Evolutionary conservation across 2,329 filamentous ascomycete species (phyloP), one percentile per base, ranked within the genome.

Genomic region (Diplodia seriata): DNA sequence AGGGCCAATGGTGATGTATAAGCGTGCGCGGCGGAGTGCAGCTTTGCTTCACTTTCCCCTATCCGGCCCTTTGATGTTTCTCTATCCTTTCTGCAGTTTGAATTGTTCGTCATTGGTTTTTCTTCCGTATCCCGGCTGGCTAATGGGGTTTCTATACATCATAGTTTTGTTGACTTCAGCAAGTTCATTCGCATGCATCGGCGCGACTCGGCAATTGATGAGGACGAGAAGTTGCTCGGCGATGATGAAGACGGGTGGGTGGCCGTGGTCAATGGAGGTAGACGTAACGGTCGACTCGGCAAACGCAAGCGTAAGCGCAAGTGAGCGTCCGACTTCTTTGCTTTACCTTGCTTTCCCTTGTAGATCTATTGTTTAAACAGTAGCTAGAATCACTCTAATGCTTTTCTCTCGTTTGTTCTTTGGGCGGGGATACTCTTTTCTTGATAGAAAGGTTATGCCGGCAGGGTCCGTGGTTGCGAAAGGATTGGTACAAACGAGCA

Each of bases 1-100:
- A 18, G 36, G 59, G 59, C 36, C 59, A 20, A 36, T 63, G 59
- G 59, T 63, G 29, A 63, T 15, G 26, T 3, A 18, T 15, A n/a
- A 29, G 31, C n/a, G 18, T 20, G 20, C 8, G 18, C 18, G 14
- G 43, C 20, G n/a, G 9, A 47, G 7, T 20, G 43, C n/a, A 4
- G 43, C 43, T 3, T 14, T 20, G n/a, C 43, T 20, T 47, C 18
- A 47, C 6, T 20, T 11, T 3, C 20, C 18, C n/a, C 43, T n/a
- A 47, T 12, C 18, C 18, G 3, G 43, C 43, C 18, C 18, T n/a
- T 7, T 43, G 43, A 7, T 20, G 3, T 11, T 9, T 20, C n/a
- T 47, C 11, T 9, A 6, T 47, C 3, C 43, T 20, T 47, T 47
- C 43, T 9, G 18, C 18, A 11, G 3, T 20, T 47, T 47, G 9